phyloP scores from a whole-genome alignment of 2,329 filamentous ascomycete genomes.

The Aspergillus quadricinctus region DNA sequence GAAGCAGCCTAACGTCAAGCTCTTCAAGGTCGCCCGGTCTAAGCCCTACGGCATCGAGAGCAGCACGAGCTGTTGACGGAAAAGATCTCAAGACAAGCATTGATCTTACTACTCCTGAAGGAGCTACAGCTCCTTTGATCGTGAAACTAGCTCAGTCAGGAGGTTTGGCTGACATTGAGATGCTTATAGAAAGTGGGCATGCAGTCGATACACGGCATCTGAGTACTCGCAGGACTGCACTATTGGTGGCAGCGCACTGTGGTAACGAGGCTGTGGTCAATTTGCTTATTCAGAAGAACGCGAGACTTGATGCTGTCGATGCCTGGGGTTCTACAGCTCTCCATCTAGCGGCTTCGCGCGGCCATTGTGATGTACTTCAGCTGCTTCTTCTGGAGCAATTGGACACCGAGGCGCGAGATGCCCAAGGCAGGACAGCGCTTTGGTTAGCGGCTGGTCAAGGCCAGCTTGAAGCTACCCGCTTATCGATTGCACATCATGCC shows the following conservation, averaged over 20 bases:
- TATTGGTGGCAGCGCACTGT: slow-evolving; percentile 38
- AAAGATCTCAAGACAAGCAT: slow-evolving; percentile 32
- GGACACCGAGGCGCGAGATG: slow-evolving; percentile 28
- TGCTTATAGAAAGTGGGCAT: slow-evolving; percentile 27
- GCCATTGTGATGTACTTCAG: slow-evolving; percentile 26
- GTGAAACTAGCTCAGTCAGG: slow-evolving; percentile 36
- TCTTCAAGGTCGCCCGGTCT: slow-evolving; percentile 5
- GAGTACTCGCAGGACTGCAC: slow-evolving; percentile 31
- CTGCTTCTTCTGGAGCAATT: slow-evolving; percentile 25
- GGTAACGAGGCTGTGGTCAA: slow-evolving; percentile 34
- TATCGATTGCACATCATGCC: slow-evolving; percentile 29
- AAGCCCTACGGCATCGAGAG: slow-evolving; percentile 4
- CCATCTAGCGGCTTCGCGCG: slow-evolving; percentile 30
- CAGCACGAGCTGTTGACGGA: slow-evolving; percentile 9
- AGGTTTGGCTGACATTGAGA: slow-evolving; percentile 29
- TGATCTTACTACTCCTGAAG: slow-evolving; percentile 28
- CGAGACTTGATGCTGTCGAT: slow-evolving; percentile 27
- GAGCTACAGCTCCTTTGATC: slow-evolving; percentile 27
- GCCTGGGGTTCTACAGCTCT: slow-evolving; percentile 27
- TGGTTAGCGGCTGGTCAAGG: slow-evolving; percentile 33
- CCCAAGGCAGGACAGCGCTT: slow-evolving; percentile 31
- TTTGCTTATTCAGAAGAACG: slow-evolving; percentile 28
- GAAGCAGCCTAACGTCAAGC: slow-evolving; percentile 6
- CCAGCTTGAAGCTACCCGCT: slow-evolving; percentile 27
- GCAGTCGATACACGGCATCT: slow-evolving; percentile 29